Percentiles rank a stretch among this genome's conserved stretches.
These are phyloP conservation scores for Penicillium sp. DNA, from an alignment of 2,329 filamentous ascomycete genomes.

Conservation along the genomic window DNA sequence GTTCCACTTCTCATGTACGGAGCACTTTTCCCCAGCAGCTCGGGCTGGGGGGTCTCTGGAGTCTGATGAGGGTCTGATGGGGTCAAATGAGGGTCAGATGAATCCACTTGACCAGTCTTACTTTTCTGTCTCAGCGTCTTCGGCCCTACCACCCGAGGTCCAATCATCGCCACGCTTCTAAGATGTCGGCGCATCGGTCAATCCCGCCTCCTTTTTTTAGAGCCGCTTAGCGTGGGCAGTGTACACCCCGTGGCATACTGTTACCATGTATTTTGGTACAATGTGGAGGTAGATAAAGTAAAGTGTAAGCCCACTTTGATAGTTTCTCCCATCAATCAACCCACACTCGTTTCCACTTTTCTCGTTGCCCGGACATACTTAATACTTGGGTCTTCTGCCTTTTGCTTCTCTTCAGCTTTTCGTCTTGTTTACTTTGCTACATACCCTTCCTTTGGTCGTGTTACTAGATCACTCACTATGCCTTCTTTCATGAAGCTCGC, in stretches of 20 bases:
- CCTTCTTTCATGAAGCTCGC: slow-evolving; percentile 31
- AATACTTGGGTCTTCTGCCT: slow-evolving; percentile 1
- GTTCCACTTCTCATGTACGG: no score
- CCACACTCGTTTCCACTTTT: slow-evolving; percentile 16
- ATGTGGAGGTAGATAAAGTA: not conserved
- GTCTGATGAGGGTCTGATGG: no score
- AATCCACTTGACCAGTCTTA: slow-evolving; percentile 3
- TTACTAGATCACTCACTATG: slow-evolving; percentile 24
- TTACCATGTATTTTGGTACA: not conserved
- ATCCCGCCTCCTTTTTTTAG: slow-evolving; percentile 10
- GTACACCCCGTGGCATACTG: not conserved
- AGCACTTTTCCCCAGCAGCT: no score
- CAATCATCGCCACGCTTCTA: not conserved
- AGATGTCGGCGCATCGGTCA: not conserved
- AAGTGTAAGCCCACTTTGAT: not conserved
- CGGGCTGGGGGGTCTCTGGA: no score
- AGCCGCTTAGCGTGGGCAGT: slow-evolving; percentile 3
- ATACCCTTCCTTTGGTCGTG: not conserved
- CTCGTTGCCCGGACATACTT: not conserved
- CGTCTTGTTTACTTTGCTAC: not conserved
- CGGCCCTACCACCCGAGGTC: not conserved
- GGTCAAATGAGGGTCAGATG: no score
- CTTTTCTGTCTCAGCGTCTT: slow-evolving; percentile 3
- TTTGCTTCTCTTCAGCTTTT: slow-evolving; percentile 1
- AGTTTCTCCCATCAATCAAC: not conserved